Percentiles rank a stretch among this genome's conserved stretches.
Evolutionary conservation across 2,329 filamentous ascomycete genomes (phyloP).

Genomic region (Gaeumannomyces tritici): DNA sequence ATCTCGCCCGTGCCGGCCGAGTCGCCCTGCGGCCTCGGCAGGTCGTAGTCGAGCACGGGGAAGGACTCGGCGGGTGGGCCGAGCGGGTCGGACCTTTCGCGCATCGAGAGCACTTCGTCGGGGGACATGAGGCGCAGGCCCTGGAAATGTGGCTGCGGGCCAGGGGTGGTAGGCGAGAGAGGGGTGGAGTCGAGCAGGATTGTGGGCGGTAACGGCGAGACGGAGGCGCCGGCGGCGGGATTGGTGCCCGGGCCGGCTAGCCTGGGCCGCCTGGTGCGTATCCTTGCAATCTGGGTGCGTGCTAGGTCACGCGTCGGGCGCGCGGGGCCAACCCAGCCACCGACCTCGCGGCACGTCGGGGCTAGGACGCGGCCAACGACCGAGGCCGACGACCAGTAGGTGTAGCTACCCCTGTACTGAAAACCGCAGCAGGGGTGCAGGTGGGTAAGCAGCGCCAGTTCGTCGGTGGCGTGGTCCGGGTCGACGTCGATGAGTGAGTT

Average conservation of each 20-base stretch:
- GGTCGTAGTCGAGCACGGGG: slow-evolving; percentile 57
- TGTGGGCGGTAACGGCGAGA: not conserved
- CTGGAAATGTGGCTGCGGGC: not conserved
- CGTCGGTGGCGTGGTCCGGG: slow-evolving; percentile 54
- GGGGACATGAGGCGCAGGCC: slow-evolving; percentile 27
- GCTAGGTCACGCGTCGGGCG: slow-evolving; percentile 57
- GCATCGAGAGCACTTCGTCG: slow-evolving; percentile 56
- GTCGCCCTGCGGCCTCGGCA: slow-evolving; percentile 47
- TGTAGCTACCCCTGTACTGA: slow-evolving; percentile 64
- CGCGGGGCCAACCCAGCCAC: slow-evolving; percentile 67
- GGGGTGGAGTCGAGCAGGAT: not conserved
- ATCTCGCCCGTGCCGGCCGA: slow-evolving; percentile 25
- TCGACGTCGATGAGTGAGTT: slow-evolving; percentile 70
- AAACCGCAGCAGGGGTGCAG: slow-evolving; percentile 62
- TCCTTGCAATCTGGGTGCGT: slow-evolving; percentile 59
- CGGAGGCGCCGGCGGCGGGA: not conserved
- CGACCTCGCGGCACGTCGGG: slow-evolving; percentile 60
- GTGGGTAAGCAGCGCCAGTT: slow-evolving; percentile 58
- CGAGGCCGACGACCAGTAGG: slow-evolving; percentile 64
- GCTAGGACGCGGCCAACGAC: slow-evolving; percentile 70
- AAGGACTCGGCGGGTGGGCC: slow-evolving; percentile 53
- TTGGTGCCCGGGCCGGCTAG: not conserved
- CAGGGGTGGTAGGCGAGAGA: not conserved
- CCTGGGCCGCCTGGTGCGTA: slow-evolving; percentile 50
- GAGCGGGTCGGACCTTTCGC: slow-evolving; percentile 57